Conservation (phyloP, 1,139 yeast species). For the Debaryomyces subglobosus region DNA sequence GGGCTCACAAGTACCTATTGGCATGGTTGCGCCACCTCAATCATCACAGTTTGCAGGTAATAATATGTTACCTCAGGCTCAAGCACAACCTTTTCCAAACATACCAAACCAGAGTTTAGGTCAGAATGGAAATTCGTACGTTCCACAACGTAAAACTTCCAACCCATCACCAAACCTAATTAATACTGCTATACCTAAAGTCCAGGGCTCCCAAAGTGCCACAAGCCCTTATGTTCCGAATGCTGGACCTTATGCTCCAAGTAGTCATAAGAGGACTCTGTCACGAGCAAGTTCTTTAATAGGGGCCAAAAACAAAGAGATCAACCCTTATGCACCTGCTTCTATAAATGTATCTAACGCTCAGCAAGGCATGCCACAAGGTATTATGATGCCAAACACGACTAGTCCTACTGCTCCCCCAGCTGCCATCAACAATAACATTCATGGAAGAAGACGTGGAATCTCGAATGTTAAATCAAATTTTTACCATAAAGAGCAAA, state of each 20-base stretch:
- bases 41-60: neutral
- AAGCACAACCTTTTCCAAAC: slow-evolving; percentile 8
- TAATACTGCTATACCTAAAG: slow-evolving; percentile 4
- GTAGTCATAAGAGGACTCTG: slow-evolving; percentile 37
- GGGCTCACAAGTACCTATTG: slow-evolving; percentile 5
- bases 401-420: slow-evolving; percentile 2
- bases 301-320: slow-evolving; percentile 46
- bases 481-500: slow-evolving; percentile 22
- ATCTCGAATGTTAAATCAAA: slow-evolving; percentile 32
- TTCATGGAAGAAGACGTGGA: slow-evolving; percentile 28
- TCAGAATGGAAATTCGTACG: neutral
- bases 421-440: slow-evolving; percentile 9
- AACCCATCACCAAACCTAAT: slow-evolving; percentile 5
- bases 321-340: slow-evolving; percentile 50
- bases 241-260: slow-evolving; percentile 52
- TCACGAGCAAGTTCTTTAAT: slow-evolving; percentile 48
- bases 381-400: slow-evolving; percentile 1
- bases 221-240: slow-evolving; percentile 50
- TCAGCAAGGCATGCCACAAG: slow-evolving; percentile 6
- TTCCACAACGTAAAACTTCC: slow-evolving; percentile 7
- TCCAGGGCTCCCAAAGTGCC: slow-evolving; percentile 21
- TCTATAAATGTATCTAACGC: slow-evolving; percentile 18
- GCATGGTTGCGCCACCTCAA: slow-evolving; percentile 6
- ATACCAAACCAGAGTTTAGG: neutral
- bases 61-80: slow-evolving; percentile 13